These are phyloP conservation scores for Solanum neorickii DNA, from an alignment of 257 asterid species.

Conservation along the genomic window DNA sequence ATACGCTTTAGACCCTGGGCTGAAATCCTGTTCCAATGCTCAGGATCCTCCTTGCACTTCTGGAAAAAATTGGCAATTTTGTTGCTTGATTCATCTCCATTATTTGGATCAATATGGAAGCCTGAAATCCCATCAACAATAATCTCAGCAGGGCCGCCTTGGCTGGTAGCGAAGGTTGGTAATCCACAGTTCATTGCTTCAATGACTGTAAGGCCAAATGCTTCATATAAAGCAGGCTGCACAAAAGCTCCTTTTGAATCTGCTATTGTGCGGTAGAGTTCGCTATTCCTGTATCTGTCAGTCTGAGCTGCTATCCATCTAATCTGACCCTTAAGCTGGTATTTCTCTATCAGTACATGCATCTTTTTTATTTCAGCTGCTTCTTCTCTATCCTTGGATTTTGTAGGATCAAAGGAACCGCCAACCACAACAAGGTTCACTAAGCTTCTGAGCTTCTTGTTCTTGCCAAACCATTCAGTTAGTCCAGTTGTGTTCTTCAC, in stretches of 20 bases:
- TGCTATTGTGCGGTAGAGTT: slow-evolving; percentile 69
- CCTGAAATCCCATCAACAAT: slow-evolving; percentile 77
- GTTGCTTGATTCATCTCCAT: slow-evolving; percentile 73
- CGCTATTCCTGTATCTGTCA: slow-evolving; percentile 58
- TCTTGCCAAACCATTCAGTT: slow-evolving; percentile 85
- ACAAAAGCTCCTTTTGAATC: slow-evolving; percentile 85
- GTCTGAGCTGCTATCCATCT: slow-evolving; percentile 95
- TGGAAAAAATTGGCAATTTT: slow-evolving; percentile 79
- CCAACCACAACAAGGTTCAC: slow-evolving; percentile 84
- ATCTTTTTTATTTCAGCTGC: slow-evolving; percentile 71
- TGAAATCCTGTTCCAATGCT: slow-evolving; percentile 58
- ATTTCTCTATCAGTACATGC: slow-evolving; percentile 55
- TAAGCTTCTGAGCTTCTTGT: slow-evolving; percentile 57
- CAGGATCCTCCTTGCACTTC: slow-evolving; percentile 54
- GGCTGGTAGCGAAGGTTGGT: slow-evolving; percentile 85
- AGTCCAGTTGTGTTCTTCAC: slow-evolving; percentile 82
- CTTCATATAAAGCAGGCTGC: slow-evolving; percentile 89
- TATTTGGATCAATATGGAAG: slow-evolving; percentile 62
- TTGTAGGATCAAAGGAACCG: slow-evolving; percentile 72
- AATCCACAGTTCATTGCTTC: slow-evolving; percentile 95
- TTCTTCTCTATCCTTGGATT: slow-evolving; percentile 91
- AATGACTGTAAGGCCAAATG: slow-evolving; percentile 77
- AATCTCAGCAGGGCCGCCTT: slow-evolving; percentile 98
- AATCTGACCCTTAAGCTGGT: slow-evolving; percentile 66
- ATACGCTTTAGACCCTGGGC: slow-evolving; percentile 65